A percentile compares a stretch with the other conserved stretches of the same genome.
These are phyloP conservation scores for Pseudohalonectria lignicola DNA, from an alignment of 2,329 filamentous ascomycete genomes.

Conservation along the genomic window DNA sequence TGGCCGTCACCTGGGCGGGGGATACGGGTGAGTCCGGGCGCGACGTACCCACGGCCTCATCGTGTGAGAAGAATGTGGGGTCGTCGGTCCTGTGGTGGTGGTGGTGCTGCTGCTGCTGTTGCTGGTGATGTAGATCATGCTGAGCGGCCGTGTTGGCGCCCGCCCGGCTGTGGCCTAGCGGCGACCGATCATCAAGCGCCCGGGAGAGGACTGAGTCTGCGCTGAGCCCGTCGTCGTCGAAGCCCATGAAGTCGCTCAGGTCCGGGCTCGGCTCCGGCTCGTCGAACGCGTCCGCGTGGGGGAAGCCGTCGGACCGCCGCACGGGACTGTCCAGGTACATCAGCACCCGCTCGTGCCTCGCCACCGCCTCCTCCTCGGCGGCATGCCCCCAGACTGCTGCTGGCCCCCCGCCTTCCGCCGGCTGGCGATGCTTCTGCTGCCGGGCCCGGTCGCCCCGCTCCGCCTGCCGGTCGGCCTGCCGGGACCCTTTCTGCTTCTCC, in stretches of 20 bases:
- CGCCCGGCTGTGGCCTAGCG: no score
- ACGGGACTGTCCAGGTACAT: slow-evolving; percentile 11
- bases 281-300: slow-evolving; percentile 4
- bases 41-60: background rate
- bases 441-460: background rate
- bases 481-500: background rate
- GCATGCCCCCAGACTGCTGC: no score
- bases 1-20: background rate
- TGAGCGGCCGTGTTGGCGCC: no score
- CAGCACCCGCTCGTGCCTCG: slow-evolving; percentile 10
- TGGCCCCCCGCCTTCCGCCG: no score
- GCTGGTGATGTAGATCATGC: background rate
- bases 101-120: slow-evolving; percentile 5
- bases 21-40: no score
- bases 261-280: slow-evolving; percentile 14
- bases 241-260: slow-evolving; percentile 14
- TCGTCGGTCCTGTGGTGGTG: background rate
- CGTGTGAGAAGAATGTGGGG: background rate
- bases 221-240: slow-evolving; percentile 11
- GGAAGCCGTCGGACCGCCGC: background rate
- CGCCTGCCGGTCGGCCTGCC: background rate
- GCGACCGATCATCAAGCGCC: no score
- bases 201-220: no score
- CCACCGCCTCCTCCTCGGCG: background rate
- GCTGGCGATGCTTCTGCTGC: background rate